These are phyloP conservation scores for Erodium moschatum DNA, from an alignment of 441 rosid genomes.

Conservation along the genomic window DNA sequence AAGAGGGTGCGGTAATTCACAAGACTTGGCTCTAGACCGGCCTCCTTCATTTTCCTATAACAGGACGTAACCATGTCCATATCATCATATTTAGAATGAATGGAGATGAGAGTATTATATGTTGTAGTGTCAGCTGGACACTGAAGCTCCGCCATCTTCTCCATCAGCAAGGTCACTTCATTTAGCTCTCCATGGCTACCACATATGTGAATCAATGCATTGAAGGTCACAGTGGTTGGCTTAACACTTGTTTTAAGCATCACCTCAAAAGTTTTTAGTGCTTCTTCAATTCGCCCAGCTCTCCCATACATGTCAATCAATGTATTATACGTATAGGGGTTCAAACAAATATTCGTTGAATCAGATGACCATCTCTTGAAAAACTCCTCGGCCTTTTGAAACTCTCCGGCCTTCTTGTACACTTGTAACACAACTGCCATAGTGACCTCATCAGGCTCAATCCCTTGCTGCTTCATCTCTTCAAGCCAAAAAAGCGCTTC, in stretches of 20 bases:
- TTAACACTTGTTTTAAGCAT: conserved; percentile 1
- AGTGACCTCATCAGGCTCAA: conserved; percentile 10
- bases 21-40: conserved; percentile 11
- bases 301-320: conserved; percentile 11
- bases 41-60: conserved; percentile 7
- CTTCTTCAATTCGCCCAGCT: conserved; percentile 5
- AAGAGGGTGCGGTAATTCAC: conserved; percentile 78
- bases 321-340: conserved; percentile 5
- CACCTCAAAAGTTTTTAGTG: not conserved
- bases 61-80: not conserved
- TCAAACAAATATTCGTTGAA: not conserved
- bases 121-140: conserved; percentile 5
- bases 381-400: conserved; percentile 11
- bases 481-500: conserved; percentile 8
- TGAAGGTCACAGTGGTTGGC: conserved; percentile 10
- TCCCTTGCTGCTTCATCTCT: conserved; percentile 8
- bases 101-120: conserved; percentile 6
- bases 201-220: conserved; percentile 5
- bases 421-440: conserved; percentile 5
- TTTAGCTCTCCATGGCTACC: conserved; percentile 8
- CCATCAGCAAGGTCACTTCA: conserved; percentile 4
- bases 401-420: conserved; percentile 10
- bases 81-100: not conserved
- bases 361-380: not conserved
- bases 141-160: conserved; percentile 5